These are phyloP conservation scores for Hamamelis virginiana DNA, from an alignment of 164 flowering plant genomes.

Conservation along the genomic window DNA sequence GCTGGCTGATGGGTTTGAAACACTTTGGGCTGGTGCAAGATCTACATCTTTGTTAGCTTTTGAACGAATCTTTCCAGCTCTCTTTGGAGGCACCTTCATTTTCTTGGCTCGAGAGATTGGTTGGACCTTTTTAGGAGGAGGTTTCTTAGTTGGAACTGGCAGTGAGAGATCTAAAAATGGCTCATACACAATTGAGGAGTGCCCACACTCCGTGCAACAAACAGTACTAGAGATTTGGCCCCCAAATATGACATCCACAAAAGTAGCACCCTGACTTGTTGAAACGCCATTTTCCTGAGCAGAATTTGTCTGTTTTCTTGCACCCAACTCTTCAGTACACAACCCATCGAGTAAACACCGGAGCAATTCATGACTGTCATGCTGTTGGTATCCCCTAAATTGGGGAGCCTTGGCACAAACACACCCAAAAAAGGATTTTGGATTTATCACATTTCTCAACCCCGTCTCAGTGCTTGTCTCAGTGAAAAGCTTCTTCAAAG, in stretches of 20 bases:
- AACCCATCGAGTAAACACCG: slow-evolving; percentile 84
- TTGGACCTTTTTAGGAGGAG: slow-evolving; percentile 44
- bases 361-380: slow-evolving; percentile 95
- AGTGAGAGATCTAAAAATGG: slow-evolving; percentile 91
- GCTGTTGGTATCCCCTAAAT: slow-evolving; percentile 88
- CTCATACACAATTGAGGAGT: slow-evolving; percentile 81
- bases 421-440: slow-evolving; percentile 69
- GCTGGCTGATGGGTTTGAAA: slow-evolving; percentile 24
- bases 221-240: slow-evolving; percentile 89
- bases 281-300: slow-evolving; percentile 29
- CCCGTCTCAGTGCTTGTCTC: slow-evolving; percentile 55
- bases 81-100: slow-evolving; percentile 57
- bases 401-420: slow-evolving; percentile 86
- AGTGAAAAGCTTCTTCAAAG: slow-evolving; percentile 69
- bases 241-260: slow-evolving; percentile 79
- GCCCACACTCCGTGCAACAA: slow-evolving; percentile 77
- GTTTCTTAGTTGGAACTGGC: slow-evolving; percentile 79
- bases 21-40: slow-evolving; percentile 17
- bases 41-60: slow-evolving; percentile 36
- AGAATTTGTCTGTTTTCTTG: slow-evolving; percentile 33
- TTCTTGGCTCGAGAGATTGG: slow-evolving; percentile 50
- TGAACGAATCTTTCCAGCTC: slow-evolving; percentile 41
- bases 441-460: slow-evolving; percentile 54
- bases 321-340: slow-evolving; percentile 57
- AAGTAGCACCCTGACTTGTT: slow-evolving; percentile 31